Evolutionary conservation across 2,329 filamentous ascomycete species (phyloP), one percentile per base, ranked within the genome.

Genomic region (Dothideomycetidae sp.): DNA sequence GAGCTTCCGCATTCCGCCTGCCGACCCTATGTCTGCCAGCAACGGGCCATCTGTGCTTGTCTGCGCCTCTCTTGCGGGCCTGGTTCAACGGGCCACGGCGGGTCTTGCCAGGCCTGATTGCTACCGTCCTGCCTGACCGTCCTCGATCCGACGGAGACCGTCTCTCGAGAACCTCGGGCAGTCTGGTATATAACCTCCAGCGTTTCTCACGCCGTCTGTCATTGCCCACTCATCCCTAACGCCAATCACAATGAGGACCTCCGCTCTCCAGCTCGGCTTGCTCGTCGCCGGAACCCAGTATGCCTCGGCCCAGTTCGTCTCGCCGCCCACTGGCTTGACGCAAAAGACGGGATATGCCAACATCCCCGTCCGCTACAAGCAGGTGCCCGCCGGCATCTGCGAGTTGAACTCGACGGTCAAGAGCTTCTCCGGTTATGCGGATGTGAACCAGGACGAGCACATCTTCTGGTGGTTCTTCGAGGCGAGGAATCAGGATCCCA

Each of bases 381-480:
- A 73, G 50, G 68, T 67, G 11, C 62, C 63, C 0, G 46, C 63
- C 3, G 69, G 69, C 3, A 70, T 71, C 39, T 73, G 70, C 45
- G 70, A 74, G 53, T 61, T 67, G 3, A 67, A 69, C 12, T 67
- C 67, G 1, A 61, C 63, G 17, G 68, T 73, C 13, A 71, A 71
- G 45, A 69, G 64, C 17, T 73, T 66, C 46, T 64, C 66, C 1
- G 68, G 70, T 14, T 73, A 73, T 45, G 62, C 69, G 10, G 68
- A 71, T 46, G 59, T 71, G 5, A 61, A 53, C 3, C 57, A 63
- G 3, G 54, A 68, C 29, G 57, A 69, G 40, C 68, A 71, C 47
- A 64, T 69, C 31, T 68, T 73, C 52, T 74, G 64, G 61, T 69
- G 63, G 62, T 65, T 72, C 52, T 73, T 73, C 43, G 68, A 72